phyloP scores from a whole-genome alignment of 2,329 filamentous ascomycete genomes.

The Trichoderma koningiopsis region DNA sequence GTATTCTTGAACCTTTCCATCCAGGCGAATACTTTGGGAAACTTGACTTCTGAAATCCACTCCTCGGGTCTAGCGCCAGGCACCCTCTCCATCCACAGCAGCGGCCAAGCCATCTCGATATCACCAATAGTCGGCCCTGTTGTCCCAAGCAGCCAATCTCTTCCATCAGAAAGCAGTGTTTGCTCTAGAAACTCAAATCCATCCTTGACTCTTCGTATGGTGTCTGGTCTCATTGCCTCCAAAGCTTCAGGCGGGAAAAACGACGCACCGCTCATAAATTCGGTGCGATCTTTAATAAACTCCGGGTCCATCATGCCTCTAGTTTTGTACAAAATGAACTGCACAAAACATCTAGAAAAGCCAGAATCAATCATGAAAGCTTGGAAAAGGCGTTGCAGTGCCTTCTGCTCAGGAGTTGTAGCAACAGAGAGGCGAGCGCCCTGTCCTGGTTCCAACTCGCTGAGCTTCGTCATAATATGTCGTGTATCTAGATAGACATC shows the following conservation, averaged over 20 bases:
- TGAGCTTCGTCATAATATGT: constrained; percentile 66
- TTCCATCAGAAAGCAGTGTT: constrained; percentile 63
- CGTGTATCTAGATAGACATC: constrained; percentile 71
- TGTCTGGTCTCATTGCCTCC: constrained; percentile 49
- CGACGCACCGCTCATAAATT: constrained; percentile 37
- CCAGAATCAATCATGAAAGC: constrained; percentile 57
- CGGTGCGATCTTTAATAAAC: constrained; percentile 59
- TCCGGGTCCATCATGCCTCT: constrained; percentile 56
- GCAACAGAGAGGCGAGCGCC: constrained; percentile 41
- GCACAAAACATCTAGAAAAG: constrained; percentile 55
- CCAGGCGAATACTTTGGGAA: constrained; percentile 65
- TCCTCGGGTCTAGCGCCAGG: constrained; percentile 55
- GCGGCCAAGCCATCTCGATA: constrained; percentile 67
- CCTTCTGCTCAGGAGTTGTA: constrained; percentile 43
- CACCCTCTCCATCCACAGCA: constrained; percentile 64
- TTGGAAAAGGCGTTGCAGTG: constrained; percentile 57
- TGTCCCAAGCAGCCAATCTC: constrained; percentile 62
- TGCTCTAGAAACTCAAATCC: constrained; percentile 61
- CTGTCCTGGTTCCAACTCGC: constrained; percentile 52
- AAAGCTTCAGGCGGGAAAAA: constrained; percentile 33
- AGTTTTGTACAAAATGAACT: constrained; percentile 56
- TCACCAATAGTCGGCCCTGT: constrained; percentile 61
- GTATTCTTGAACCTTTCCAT: constrained; percentile 58
- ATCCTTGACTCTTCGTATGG: constrained; percentile 54
- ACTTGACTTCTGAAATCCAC: constrained; percentile 53